Evolutionary conservation across 140 eudicot genomes (phyloP).

Genomic region (Bidens hawaiensis): DNA sequence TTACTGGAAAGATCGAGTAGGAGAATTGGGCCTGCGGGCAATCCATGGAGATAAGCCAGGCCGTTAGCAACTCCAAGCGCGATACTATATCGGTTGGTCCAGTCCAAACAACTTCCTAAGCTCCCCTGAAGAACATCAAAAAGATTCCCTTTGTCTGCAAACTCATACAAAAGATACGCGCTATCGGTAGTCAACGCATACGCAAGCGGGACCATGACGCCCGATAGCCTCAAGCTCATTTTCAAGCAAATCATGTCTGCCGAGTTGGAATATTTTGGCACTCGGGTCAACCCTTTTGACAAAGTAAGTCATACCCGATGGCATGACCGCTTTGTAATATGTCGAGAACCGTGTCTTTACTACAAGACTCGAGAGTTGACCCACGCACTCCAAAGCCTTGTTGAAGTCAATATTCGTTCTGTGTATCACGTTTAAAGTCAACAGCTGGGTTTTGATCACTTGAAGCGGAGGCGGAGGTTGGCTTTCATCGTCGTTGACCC

Average conservation of each 20-base stretch:
- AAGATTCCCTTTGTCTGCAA: conserved; percentile 57
- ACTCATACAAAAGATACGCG: conserved; percentile 73
- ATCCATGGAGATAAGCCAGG: conserved; percentile 77
- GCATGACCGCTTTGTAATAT: conserved; percentile 78
- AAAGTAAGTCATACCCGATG: conserved; percentile 53
- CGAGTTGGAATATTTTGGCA: conserved; percentile 59
- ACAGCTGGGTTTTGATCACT: conserved; percentile 35
- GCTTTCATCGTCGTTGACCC: conserved; percentile 33
- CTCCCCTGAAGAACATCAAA: conserved; percentile 55
- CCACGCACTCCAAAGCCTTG: conserved; percentile 61
- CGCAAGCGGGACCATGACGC: conserved; percentile 78
- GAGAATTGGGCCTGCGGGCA: conserved; percentile 51
- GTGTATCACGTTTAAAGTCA: conserved; percentile 64
- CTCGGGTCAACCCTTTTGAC: conserved; percentile 77
- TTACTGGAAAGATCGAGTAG: conserved; percentile 73
- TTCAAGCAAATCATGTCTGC: conserved; percentile 57
- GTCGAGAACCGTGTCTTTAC: conserved; percentile 56
- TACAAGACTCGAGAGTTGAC: conserved; percentile 30
- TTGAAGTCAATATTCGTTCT: conserved; percentile 53
- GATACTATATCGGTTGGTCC: conserved; percentile 79
- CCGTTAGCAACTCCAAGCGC: conserved; percentile 87
- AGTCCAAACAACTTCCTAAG: conserved; percentile 43
- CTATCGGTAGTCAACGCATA: conserved; percentile 57
- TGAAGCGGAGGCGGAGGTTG: conserved; percentile 25
- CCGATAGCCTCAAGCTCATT: conserved; percentile 61